A percentile compares a stretch with the other conserved stretches of the same genome.
Conservation (phyloP, 768 basidiomycete species). For the Psilocybe sp. region DNA sequence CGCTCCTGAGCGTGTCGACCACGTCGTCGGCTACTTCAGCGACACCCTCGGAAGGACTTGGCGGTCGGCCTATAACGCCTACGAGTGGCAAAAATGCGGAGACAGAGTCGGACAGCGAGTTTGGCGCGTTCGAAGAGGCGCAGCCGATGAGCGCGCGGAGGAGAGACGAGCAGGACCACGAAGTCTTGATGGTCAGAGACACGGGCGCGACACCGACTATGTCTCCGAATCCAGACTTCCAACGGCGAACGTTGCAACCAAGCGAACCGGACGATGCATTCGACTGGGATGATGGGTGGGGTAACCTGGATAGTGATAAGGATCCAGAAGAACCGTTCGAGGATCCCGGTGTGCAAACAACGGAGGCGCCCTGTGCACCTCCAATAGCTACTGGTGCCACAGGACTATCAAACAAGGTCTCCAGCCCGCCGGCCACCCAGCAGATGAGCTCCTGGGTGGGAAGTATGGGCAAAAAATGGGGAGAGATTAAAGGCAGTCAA, state of each 20-base stretch:
- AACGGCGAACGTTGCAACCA: slow-evolving; percentile 20
- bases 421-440: slow-evolving; percentile 16
- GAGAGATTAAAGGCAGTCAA: slow-evolving; percentile 49
- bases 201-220: slow-evolving; percentile 48
- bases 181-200: slow-evolving; percentile 38
- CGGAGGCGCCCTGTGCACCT: slow-evolving; percentile 2
- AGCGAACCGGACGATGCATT: slow-evolving; percentile 9
- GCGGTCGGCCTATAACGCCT: slow-evolving; percentile 4
- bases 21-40: slow-evolving; percentile 8
- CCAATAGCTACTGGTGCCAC: slow-evolving; percentile 14
- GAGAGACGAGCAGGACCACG: slow-evolving; percentile 3
- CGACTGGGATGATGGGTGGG: slow-evolving; percentile 20
- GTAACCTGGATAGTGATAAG: slow-evolving; percentile 10
- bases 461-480: slow-evolving; percentile 59
- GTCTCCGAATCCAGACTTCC: slow-evolving; percentile 48
- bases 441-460: slow-evolving; percentile 50
- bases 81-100: slow-evolving; percentile 1
- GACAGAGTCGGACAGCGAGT: slow-evolving; percentile 10
- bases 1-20: slow-evolving; percentile 10
- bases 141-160: not conserved
- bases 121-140: slow-evolving; percentile 16
- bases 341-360: not conserved
- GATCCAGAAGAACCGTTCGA: slow-evolving; percentile 3
- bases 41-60: slow-evolving; percentile 1
- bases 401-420: slow-evolving; percentile 7